Base-by-base conservation (phyloP, 345 rosid species). In the Heritiera littoralis region DNA sequence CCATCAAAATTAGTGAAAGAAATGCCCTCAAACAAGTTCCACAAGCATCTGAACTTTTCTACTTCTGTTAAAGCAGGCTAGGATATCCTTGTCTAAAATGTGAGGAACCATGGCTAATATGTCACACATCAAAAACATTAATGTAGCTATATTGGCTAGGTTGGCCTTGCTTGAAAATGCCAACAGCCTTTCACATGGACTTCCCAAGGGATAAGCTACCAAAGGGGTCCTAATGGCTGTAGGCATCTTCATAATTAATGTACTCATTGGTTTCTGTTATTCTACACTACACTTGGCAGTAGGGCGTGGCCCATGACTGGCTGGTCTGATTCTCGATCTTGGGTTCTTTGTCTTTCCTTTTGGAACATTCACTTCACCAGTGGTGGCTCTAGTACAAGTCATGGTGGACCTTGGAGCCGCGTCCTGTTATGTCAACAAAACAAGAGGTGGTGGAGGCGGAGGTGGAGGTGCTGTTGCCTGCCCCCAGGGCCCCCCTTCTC, bases 331-430 rank as follows among this genome's bases (percentile, higher is more conserved):
- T 78, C 64, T 80, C 67, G 60, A 56, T 43, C 58, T 61, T 46
- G 76, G 81, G 65, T 78, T 74, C 0, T 74, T 74, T 80, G 68
- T 56, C 79, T 75, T 41, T 59, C 66, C 23, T 46, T 5, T 0
- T 15, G 48, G 74, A 70, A 77, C 52, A 77, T 83, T 64, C 84
- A 81, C 73, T 52, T 35, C 65, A 35, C 41, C 15, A 58, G 66
- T 38, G 55, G 51, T 45, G 60, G 73, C 71, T 64, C 43, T 4
- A 59, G 72, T 66, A 38, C 23, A 41, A 38, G 68, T 77, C 80
- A 30, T 78, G 55, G 81, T 74, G 85, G 83, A 77, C 85, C 83
- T 55, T 81, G 61, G 28, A n/a, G 28, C n/a, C 10, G 61, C 30
- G 17, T 28, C 9, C 5, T 52, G 81, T 60, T 68, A 45, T 61